Evolutionary conservation across 2,329 filamentous ascomycete species (phyloP).

Genomic region (Drechmeria coniospora): DNA sequence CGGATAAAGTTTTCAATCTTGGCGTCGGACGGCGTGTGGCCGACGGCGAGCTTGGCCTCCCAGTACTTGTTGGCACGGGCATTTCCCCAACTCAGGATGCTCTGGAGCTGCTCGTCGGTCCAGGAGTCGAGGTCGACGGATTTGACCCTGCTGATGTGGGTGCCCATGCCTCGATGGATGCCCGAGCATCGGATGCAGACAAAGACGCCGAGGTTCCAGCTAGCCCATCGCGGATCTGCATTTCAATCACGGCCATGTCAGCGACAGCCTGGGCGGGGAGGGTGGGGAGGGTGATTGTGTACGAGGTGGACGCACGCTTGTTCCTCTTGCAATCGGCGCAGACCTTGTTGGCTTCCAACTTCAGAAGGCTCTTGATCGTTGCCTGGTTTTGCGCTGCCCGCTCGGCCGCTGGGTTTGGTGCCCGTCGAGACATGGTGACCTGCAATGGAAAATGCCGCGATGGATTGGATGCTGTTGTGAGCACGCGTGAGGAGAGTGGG

Average conservation of each 20-base stretch:
- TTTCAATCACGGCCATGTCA: conserved; percentile 2
- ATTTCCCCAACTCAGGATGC: conserved; percentile 91
- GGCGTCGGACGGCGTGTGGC: conserved; percentile 84
- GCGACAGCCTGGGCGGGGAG: neutral
- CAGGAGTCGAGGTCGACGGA: conserved; percentile 95
- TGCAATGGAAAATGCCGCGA: no score
- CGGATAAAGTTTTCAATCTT: conserved; percentile 99
- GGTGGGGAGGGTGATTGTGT: neutral
- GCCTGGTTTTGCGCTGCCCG: conserved; percentile 84
- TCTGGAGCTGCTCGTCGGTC: conserved; percentile 96
- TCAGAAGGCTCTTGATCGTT: conserved; percentile 87
- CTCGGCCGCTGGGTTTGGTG: conserved; percentile 65
- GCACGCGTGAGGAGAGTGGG: no score
- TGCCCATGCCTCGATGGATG: conserved; percentile 97
- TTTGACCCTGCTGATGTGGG: conserved; percentile 95
- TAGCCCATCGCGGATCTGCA: conserved; percentile 91
- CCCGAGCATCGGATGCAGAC: conserved; percentile 97
- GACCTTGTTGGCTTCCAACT: conserved; percentile 88
- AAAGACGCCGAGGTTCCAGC: conserved; percentile 96
- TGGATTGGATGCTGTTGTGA: no score
- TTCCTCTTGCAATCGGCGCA: conserved; percentile 98
- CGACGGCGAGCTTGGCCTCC: conserved; percentile 84
- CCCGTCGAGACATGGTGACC: conserved; percentile 58
- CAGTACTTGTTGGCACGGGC: conserved; percentile 95
- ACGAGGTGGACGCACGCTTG: conserved; percentile 85